Conservation (phyloP, 2,329 filamentous ascomycete species). For the Neofusicoccum cordaticola region DNA sequence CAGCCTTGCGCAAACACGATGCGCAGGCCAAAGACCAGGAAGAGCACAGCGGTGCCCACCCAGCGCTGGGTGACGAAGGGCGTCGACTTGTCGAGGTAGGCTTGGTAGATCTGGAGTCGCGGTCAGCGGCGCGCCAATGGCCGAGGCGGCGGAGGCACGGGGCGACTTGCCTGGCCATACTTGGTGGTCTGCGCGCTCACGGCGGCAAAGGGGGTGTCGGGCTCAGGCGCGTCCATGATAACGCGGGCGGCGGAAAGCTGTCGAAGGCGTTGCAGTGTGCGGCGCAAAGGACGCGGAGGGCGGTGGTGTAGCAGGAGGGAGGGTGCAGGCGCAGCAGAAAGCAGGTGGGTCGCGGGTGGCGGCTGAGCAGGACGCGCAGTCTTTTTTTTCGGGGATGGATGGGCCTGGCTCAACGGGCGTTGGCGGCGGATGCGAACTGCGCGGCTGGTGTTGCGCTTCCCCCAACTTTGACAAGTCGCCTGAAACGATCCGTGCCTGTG, state of each 20-base stretch:
- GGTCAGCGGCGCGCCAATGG: neutral
- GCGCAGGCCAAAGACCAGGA: slow-evolving; percentile 80
- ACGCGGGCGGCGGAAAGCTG: slow-evolving; percentile 3
- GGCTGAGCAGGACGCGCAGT: slow-evolving; percentile 4
- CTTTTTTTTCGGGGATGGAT: slow-evolving; percentile 1
- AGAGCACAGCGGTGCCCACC: slow-evolving; percentile 72
- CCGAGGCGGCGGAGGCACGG: neutral
- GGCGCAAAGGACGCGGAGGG: neutral
- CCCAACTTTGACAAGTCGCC: slow-evolving; percentile 15
- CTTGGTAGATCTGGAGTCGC: slow-evolving; percentile 75
- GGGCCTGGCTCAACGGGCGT: slow-evolving; percentile 9
- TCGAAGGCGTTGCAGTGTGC: neutral
- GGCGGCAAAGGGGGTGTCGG: slow-evolving; percentile 88
- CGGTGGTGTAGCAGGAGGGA: neutral
- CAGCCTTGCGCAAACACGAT: slow-evolving; percentile 93
- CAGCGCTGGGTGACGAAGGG: slow-evolving; percentile 88
- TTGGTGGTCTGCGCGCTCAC: slow-evolving; percentile 81
- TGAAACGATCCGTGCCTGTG: slow-evolving; percentile 27
- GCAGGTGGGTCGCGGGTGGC: neutral
- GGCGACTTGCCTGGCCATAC: slow-evolving; percentile 63
- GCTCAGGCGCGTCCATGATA: slow-evolving; percentile 80
- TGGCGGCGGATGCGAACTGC: slow-evolving; percentile 12
- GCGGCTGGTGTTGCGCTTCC: slow-evolving; percentile 15
- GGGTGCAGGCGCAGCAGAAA: neutral
- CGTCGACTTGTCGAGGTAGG: slow-evolving; percentile 88